phyloP scores from a whole-genome alignment of 1,139 yeast genomes.

The Dujonia santamariae region DNA sequence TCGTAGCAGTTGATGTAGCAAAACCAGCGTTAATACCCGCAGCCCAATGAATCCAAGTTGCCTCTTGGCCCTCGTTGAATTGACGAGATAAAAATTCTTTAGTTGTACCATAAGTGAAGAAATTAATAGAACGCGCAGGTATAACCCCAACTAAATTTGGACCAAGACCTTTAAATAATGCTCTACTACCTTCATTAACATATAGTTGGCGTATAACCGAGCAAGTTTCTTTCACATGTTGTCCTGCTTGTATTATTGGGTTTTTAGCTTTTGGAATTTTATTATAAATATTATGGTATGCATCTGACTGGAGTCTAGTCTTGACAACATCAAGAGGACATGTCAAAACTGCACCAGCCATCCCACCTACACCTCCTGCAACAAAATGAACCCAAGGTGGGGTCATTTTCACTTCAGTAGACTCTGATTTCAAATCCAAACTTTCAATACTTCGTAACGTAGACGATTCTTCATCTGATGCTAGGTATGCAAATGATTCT shows the following conservation, averaged over 20 bases:
- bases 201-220: slow-evolving; percentile 68
- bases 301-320: slow-evolving; percentile 90
- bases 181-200: slow-evolving; percentile 73
- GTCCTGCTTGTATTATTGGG: slow-evolving; percentile 44
- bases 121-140: slow-evolving; percentile 96
- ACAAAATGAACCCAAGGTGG: slow-evolving; percentile 94
- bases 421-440: slow-evolving; percentile 14
- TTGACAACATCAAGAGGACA: slow-evolving; percentile 97
- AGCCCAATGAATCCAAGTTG: slow-evolving; percentile 79
- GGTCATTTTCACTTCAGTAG: slow-evolving; percentile 11
- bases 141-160: slow-evolving; percentile 98
- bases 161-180: slow-evolving; percentile 91
- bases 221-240: slow-evolving; percentile 83
- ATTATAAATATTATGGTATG: slow-evolving; percentile 45
- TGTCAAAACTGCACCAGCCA: slow-evolving; percentile 93
- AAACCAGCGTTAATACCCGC: slow-evolving; percentile 95
- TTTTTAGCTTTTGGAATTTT: slow-evolving; percentile 40
- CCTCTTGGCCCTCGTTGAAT: slow-evolving; percentile 72
- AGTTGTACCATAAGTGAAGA: slow-evolving; percentile 91
- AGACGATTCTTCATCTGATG: slow-evolving; percentile 65
- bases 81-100: slow-evolving; percentile 66
- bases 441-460: slow-evolving; percentile 35
- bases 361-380: slow-evolving; percentile 99
- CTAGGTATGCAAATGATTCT: slow-evolving; percentile 60
- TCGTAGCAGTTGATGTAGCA: slow-evolving; percentile 96